Percentiles rank a stretch among this genome's conserved stretches.
Conservation (phyloP, 805 yeast species). For the Ogataea degrootiae region DNA sequence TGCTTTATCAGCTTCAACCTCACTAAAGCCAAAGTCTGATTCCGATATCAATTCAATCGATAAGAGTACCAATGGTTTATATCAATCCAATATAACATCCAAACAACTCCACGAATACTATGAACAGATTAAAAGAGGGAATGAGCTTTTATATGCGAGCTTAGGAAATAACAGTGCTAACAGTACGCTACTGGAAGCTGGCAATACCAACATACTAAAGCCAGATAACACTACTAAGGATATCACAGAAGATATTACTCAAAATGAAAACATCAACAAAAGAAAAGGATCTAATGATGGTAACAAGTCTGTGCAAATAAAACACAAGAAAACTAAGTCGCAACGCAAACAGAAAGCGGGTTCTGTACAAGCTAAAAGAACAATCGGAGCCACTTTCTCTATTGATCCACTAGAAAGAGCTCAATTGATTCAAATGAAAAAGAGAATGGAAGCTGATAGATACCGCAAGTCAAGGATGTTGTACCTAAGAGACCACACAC, state of each 20-base stretch:
- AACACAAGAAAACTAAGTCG: too few relatives aligned
- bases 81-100: constrained; percentile 13
- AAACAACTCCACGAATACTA: constrained; percentile 25
- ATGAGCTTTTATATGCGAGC: constrained; percentile 13
- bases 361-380: neutral
- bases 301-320: too few relatives aligned
- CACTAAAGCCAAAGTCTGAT: neutral
- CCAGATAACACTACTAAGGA: neutral
- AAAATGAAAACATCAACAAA: too few relatives aligned
- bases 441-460: constrained; percentile 38
- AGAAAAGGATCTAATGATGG: too few relatives aligned
- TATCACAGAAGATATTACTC: too few relatives aligned
- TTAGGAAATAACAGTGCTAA: constrained; percentile 2
- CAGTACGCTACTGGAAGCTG: neutral
- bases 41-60: neutral
- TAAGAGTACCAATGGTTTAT: too few relatives aligned
- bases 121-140: constrained; percentile 21
- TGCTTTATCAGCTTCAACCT: neutral
- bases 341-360: too few relatives aligned
- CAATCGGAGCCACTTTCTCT: constrained; percentile 7
- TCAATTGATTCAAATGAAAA: constrained; percentile 27
- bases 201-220: neutral
- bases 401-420: constrained; percentile 32
- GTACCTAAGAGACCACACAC: constrained; percentile 34
- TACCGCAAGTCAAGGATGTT: constrained; percentile 43